These are phyloP conservation scores for Plantago coronopus DNA, from an alignment of 305 asterid species.

Conservation along the genomic window DNA sequence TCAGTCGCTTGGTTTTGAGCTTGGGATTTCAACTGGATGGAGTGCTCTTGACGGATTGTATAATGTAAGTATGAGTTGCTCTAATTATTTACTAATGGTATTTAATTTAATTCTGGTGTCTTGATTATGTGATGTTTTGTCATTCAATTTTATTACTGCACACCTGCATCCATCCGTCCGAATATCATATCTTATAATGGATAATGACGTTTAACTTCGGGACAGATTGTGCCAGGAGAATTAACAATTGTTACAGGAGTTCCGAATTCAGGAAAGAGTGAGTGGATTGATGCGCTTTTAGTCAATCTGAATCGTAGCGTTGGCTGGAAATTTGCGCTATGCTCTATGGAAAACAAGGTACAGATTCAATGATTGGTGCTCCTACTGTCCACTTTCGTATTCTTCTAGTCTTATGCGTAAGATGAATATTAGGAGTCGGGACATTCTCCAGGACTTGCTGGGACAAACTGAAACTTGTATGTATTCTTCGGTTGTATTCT, in stretches of 20 bases:
- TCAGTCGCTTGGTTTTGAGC: constrained; percentile 70
- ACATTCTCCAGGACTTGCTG: constrained; percentile 1
- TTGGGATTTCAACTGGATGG: constrained; percentile 98
- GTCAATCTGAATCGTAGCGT: constrained; percentile 80
- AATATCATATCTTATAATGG: not conserved
- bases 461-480: not conserved
- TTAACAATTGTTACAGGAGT: constrained; percentile 89
- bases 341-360: constrained; percentile 98
- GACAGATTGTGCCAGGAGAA: constrained; percentile 96
- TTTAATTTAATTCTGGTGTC: not conserved
- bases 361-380: constrained; percentile 8
- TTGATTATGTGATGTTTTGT: constrained; percentile 1
- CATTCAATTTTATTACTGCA: not conserved
- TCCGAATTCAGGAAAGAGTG: constrained; percentile 99
- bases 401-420: not conserved
- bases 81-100: not conserved
- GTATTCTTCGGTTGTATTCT: not conserved
- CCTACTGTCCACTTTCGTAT: constrained; percentile 5
- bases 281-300: constrained; percentile 96
- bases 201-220: not conserved
- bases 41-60: constrained; percentile 62
- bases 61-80: constrained; percentile 45
- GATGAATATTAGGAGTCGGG: constrained; percentile 4
- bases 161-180: too few relatives aligned
- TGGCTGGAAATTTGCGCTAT: constrained; percentile 94